phyloP scores from a whole-genome alignment of 1,284 basidiomycete genomes.

The Cutaneotrichosporon cavernicola region DNA sequence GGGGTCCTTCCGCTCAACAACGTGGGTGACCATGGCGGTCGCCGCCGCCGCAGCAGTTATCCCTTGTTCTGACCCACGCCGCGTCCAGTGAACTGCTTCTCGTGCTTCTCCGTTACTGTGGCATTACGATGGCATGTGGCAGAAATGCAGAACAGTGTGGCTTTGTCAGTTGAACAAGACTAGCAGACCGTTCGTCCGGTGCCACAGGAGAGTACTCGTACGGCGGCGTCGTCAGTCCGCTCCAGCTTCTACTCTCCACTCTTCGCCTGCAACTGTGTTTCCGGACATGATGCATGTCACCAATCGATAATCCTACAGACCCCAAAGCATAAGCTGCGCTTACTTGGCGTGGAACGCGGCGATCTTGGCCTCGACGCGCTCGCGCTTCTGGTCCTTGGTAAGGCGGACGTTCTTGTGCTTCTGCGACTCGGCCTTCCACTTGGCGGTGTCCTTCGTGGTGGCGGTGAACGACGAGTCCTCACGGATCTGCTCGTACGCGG shows the following conservation, averaged over 20 bases:
- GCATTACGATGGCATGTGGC: too few species aligned
- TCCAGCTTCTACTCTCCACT: not conserved
- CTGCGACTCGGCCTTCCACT: slow-evolving; percentile 85
- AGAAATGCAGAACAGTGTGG: too few species aligned
- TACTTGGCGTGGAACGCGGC: slow-evolving; percentile 12
- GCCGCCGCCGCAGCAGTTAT: too few species aligned
- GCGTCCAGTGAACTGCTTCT: too few species aligned
- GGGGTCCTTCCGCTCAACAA: too few species aligned
- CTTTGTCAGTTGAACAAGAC: too few species aligned
- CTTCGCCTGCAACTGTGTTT: not conserved
- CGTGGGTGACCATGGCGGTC: too few species aligned
- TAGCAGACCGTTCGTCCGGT: too few species aligned
- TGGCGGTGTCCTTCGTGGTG: slow-evolving; percentile 77
- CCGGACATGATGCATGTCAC: slow-evolving; percentile 13
- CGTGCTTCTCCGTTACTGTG: too few species aligned
- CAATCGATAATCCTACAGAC: slow-evolving; percentile 6
- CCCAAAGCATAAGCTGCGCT: not conserved
- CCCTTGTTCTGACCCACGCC: too few species aligned
- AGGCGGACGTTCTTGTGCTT: slow-evolving; percentile 74
- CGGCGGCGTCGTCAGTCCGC: not conserved
- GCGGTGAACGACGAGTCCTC: slow-evolving; percentile 90
- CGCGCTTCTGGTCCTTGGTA: slow-evolving; percentile 74
- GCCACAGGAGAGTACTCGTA: too few species aligned
- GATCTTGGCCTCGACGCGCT: slow-evolving; percentile 29
- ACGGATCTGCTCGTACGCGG: slow-evolving; percentile 89